A percentile compares a stretch with the other conserved stretches of the same genome.
These are phyloP conservation scores for Elongisporangium senticosum DNA, from an alignment of 352 stramenopile genomes.

Conservation along the genomic window DNA sequence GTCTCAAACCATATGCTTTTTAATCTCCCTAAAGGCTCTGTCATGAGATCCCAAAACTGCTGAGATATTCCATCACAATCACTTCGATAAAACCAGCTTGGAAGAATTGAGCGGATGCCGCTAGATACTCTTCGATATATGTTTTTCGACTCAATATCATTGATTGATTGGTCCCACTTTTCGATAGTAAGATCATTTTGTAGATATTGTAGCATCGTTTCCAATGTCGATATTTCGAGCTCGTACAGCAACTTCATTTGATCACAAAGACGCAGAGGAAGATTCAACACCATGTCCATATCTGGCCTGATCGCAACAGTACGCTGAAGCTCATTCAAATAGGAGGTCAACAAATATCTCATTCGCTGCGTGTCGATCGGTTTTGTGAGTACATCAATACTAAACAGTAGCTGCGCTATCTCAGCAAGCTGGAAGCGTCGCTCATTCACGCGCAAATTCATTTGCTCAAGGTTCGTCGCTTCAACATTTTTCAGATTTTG, in stretches of 20 bases:
- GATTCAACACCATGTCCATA: constrained; percentile 10
- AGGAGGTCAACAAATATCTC: background rate
- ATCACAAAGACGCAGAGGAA: constrained; percentile 25
- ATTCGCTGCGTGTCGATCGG: constrained; percentile 2
- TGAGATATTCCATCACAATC: constrained; percentile 8
- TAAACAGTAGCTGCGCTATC: constrained; percentile 19
- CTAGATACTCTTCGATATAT: constrained; percentile 6
- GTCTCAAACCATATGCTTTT: constrained; percentile 3
- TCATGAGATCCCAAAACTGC: constrained; percentile 14
- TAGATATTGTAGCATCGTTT: constrained; percentile 9
- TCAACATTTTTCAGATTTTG: constrained; percentile 13
- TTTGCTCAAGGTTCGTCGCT: constrained; percentile 15
- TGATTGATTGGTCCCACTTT: constrained; percentile 6
- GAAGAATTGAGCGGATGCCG: background rate
- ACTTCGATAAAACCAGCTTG: background rate
- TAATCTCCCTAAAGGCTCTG: constrained; percentile 8
- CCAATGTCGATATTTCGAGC: background rate
- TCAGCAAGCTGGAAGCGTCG: constrained; percentile 9
- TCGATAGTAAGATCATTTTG: constrained; percentile 13
- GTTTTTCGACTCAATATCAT: background rate
- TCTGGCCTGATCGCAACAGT: constrained; percentile 9
- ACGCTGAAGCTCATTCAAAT: constrained; percentile 12
- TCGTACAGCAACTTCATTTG: constrained; percentile 17
- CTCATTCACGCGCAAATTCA: constrained; percentile 18
- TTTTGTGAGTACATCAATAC: constrained; percentile 23